Conservation (phyloP, 1,284 basidiomycete genomes). For the Ceratorhiza oryzae-sativae region DNA sequence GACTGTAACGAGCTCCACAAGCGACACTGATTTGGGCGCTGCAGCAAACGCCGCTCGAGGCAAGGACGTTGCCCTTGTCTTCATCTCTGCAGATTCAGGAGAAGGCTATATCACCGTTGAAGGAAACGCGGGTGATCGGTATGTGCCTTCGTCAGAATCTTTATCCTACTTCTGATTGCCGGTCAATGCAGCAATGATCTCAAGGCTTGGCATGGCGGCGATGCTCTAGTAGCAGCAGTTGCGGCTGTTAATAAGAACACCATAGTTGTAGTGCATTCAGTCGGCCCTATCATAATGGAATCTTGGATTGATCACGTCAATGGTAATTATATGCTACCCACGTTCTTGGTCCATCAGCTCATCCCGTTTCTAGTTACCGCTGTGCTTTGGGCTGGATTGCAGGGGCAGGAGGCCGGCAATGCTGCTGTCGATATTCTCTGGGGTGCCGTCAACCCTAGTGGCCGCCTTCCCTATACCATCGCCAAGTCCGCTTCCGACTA, state of each 20-base stretch:
- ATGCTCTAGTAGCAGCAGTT: conserved; percentile 51
- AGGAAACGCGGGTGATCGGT: conserved; percentile 54
- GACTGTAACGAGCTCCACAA: conserved; percentile 56
- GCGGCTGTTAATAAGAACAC: conserved; percentile 54
- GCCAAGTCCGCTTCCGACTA: conserved; percentile 59
- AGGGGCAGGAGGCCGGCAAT: conserved; percentile 63
- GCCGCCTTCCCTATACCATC: conserved; percentile 56
- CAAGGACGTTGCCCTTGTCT: conserved; percentile 61
- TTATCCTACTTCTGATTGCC: not conserved
- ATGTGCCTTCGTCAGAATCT: conserved; percentile 51
- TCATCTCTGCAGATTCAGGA: conserved; percentile 64
- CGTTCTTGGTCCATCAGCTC: not conserved
- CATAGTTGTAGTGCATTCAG: conserved; percentile 58
- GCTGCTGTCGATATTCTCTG: conserved; percentile 67
- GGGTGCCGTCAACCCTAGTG: conserved; percentile 67
- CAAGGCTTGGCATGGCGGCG: conserved; percentile 47
- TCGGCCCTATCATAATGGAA: conserved; percentile 54
- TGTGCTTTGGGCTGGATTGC: conserved; percentile 45
- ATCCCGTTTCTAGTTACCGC: conserved; percentile 13
- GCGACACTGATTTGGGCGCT: conserved; percentile 41
- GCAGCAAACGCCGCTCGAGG: conserved; percentile 42
- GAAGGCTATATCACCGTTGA: conserved; percentile 59
- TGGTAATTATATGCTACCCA: conserved; percentile 38
- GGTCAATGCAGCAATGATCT: conserved; percentile 50
- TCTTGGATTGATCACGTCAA: conserved; percentile 52